Evolutionary conservation across 2,329 filamentous ascomycete genomes (phyloP).

Genomic region (Aspergillus clavatus): DNA sequence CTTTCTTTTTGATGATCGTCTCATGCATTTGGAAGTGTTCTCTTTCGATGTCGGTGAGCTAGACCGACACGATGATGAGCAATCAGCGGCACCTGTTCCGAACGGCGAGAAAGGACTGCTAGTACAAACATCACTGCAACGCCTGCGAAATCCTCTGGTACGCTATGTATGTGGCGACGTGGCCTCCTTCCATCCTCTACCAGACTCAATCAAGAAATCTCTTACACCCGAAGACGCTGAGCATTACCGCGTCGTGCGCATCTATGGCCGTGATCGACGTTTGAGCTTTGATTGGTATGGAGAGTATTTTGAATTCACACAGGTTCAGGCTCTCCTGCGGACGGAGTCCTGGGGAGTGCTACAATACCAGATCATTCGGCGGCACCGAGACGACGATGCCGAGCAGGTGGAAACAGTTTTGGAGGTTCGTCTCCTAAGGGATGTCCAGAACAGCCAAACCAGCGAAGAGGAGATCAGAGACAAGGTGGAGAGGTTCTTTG

Average conservation of each 20-base stretch:
- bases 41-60: conserved; percentile 14
- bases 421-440: conserved; percentile 17
- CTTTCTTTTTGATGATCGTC: conserved; percentile 39
- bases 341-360: conserved; percentile 26
- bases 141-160: conserved; percentile 42
- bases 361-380: conserved; percentile 43
- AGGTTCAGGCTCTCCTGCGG: conserved; percentile 23
- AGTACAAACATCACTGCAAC: conserved; percentile 41
- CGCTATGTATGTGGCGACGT: conserved; percentile 44
- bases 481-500: not conserved
- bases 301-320: conserved; percentile 36
- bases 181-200: conserved; percentile 37
- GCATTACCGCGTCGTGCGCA: conserved; percentile 33
- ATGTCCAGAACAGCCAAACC: not conserved
- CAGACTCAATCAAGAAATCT: conserved; percentile 8
- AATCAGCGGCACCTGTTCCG: conserved; percentile 12
- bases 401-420: conserved; percentile 7
- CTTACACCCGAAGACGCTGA: conserved; percentile 20
- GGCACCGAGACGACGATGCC: not conserved
- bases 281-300: conserved; percentile 44
- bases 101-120: conserved; percentile 37
- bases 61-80: not conserved
- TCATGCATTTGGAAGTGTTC: conserved; percentile 37
- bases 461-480: not conserved
- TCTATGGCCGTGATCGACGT: conserved; percentile 40